Conservation (phyloP, 495 filamentous ascomycete genomes). For the Penicillium herquei region DNA sequence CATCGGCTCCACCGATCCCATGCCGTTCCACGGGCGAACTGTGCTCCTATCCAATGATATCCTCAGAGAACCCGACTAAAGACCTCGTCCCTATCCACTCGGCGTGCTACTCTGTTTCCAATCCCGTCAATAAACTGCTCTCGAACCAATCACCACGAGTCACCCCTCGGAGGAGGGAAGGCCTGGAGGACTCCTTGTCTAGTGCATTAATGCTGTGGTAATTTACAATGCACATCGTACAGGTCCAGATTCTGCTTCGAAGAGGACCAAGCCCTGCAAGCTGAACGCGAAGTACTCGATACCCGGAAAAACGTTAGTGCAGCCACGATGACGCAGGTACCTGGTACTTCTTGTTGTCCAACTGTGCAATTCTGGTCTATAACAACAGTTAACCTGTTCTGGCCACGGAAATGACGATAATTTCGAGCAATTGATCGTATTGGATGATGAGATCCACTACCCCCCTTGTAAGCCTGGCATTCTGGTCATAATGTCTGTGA, state of each 20-base stretch:
- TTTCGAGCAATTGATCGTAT: slow-evolving; percentile 39
- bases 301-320: slow-evolving; percentile 10
- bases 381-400: slow-evolving; percentile 13
- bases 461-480: slow-evolving; percentile 6
- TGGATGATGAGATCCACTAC: slow-evolving; percentile 28
- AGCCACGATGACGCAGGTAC: slow-evolving; percentile 25
- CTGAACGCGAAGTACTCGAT: slow-evolving; percentile 13
- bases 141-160: slow-evolving; percentile 13
- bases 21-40: slow-evolving; percentile 32
- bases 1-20: slow-evolving; percentile 26
- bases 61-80: slow-evolving; percentile 6
- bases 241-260: too few relatives aligned
- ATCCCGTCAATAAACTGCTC: slow-evolving; percentile 8
- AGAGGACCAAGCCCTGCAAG: too few relatives aligned
- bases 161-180: background rate
- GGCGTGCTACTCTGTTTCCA: slow-evolving; percentile 21
- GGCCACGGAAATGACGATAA: slow-evolving; percentile 41
- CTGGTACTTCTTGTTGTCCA: slow-evolving; percentile 13
- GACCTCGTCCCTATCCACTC: slow-evolving; percentile 27
- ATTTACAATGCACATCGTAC: too few relatives aligned
- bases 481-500: background rate
- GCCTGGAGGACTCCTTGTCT: too few relatives aligned
- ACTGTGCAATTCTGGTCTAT: slow-evolving; percentile 9
- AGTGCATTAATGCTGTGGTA: too few relatives aligned
- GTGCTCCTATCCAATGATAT: slow-evolving; percentile 26